These are phyloP conservation scores for Carex arenaria DNA, from an alignment of 202 grass and related monocot genomes.

Conservation along the genomic window DNA sequence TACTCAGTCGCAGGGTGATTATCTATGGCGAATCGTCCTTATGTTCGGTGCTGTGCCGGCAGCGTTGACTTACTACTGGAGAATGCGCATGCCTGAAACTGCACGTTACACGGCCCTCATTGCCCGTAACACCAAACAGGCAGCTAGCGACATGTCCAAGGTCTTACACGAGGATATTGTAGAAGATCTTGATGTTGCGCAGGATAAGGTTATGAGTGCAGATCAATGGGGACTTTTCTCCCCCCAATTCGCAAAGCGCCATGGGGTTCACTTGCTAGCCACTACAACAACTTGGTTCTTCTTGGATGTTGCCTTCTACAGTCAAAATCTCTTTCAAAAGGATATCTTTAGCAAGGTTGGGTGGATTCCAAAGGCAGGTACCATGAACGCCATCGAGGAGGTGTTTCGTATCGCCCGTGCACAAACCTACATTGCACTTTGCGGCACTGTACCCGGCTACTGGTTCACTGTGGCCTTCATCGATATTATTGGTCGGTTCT, in stretches of 20 bases:
- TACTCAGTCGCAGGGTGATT: slow-evolving; percentile 43
- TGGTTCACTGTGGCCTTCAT: slow-evolving; percentile 34
- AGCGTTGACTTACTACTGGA: slow-evolving; percentile 64
- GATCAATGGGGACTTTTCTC: slow-evolving; percentile 70
- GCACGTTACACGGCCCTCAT: slow-evolving; percentile 79
- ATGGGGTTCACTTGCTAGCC: slow-evolving; percentile 61
- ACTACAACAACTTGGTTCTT: slow-evolving; percentile 79
- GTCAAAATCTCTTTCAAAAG: slow-evolving; percentile 85
- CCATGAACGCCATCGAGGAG: slow-evolving; percentile 83
- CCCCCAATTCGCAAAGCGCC: slow-evolving; percentile 40
- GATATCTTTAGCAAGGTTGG: slow-evolving; percentile 62
- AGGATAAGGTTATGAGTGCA: not conserved
- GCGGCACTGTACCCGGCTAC: slow-evolving; percentile 63
- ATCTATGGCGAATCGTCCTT: slow-evolving; percentile 57
- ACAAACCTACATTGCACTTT: slow-evolving; percentile 73
- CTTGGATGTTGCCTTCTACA: slow-evolving; percentile 68
- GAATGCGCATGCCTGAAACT: slow-evolving; percentile 75
- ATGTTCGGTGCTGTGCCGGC: slow-evolving; percentile 64
- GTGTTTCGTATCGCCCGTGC: slow-evolving; percentile 58
- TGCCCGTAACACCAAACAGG: slow-evolving; percentile 53
- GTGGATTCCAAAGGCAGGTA: slow-evolving; percentile 50
- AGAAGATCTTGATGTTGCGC: not conserved
- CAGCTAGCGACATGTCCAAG: slow-evolving; percentile 50
- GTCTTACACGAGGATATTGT: slow-evolving; percentile 45
- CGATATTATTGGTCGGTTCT: slow-evolving; percentile 19